These are phyloP conservation scores for Fusarium sp. DNA, from an alignment of 2,329 filamentous ascomycete species.

Conservation along the genomic window DNA sequence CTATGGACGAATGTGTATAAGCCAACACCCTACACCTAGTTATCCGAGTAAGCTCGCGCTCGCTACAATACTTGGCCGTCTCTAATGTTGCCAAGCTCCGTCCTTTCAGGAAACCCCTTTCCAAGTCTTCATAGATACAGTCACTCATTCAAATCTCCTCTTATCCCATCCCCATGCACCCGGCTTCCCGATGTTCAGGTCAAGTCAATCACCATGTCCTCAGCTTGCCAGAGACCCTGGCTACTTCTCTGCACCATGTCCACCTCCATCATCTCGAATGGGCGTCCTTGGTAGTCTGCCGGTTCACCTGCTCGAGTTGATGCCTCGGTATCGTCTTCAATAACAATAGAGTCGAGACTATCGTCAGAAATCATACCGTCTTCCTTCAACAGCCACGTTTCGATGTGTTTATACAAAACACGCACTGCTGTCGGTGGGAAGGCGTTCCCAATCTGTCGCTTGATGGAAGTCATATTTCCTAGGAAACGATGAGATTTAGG, in stretches of 20 bases:
- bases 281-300: not conserved
- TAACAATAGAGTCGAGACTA: slow-evolving; percentile 35
- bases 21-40: not conserved
- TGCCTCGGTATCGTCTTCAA: slow-evolving; percentile 42
- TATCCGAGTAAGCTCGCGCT: not conserved
- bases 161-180: not conserved
- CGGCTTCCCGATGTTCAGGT: slow-evolving; percentile 12
- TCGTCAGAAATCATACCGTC: slow-evolving; percentile 52
- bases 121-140: slow-evolving; percentile 8
- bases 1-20: not conserved
- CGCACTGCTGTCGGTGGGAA: slow-evolving; percentile 72
- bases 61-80: slow-evolving; percentile 5
- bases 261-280: slow-evolving; percentile 45
- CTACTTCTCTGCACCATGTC: slow-evolving; percentile 5
- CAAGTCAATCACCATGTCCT: slow-evolving; percentile 37
- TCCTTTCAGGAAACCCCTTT: not conserved
- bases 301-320: slow-evolving; percentile 3
- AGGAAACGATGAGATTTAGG: slow-evolving; percentile 69
- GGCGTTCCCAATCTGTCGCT: slow-evolving; percentile 81
- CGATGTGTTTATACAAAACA: slow-evolving; percentile 61
- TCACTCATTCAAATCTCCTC: not conserved
- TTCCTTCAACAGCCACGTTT: slow-evolving; percentile 56
- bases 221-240: not conserved
- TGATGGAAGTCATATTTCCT: slow-evolving; percentile 54
- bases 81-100: slow-evolving; percentile 1